Percentiles rank a stretch among this genome's conserved stretches.
These are phyloP conservation scores for Styphnolobium japonicum DNA, from an alignment of 306 rosid species.

Conservation along the genomic window DNA sequence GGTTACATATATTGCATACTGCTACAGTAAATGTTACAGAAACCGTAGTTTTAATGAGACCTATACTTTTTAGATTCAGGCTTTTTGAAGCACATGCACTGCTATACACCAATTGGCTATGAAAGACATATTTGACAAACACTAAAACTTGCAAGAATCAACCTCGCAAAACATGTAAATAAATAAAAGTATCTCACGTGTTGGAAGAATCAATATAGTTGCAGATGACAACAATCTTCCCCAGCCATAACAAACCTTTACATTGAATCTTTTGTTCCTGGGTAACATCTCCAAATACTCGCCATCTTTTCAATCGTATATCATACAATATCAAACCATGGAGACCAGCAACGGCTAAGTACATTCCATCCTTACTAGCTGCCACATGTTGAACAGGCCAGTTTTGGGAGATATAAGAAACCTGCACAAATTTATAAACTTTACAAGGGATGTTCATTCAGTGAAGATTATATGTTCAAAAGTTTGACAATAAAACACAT, in stretches of 20 bases:
- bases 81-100: slow-evolving; percentile 1
- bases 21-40: slow-evolving; percentile 11
- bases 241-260: slow-evolving; percentile 96
- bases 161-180: slow-evolving; percentile 17
- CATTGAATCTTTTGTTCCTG: slow-evolving; percentile 94
- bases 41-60: background rate
- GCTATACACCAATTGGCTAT: slow-evolving; percentile 5
- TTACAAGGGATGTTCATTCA: slow-evolving; percentile 40
- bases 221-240: slow-evolving; percentile 97
- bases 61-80: background rate
- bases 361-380: slow-evolving; percentile 95
- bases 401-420: slow-evolving; percentile 93
- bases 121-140: background rate
- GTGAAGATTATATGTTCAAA: slow-evolving; percentile 7
- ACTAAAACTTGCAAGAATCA: slow-evolving; percentile 22
- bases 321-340: slow-evolving; percentile 94
- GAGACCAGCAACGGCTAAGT: slow-evolving; percentile 84
- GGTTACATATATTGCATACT: background rate
- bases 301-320: slow-evolving; percentile 83
- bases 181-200: slow-evolving; percentile 64
- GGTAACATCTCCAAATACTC: slow-evolving; percentile 92
- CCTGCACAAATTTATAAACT: slow-evolving; percentile 48
- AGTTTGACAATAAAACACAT: slow-evolving; percentile 42
- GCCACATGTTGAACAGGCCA: slow-evolving; percentile 99
- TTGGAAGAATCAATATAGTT: slow-evolving; percentile 80